Percentiles rank a stretch among this genome's conserved stretches.
Evolutionary conservation across 148 eudicot species (phyloP).

Genomic region (Oxyria digyna): DNA sequence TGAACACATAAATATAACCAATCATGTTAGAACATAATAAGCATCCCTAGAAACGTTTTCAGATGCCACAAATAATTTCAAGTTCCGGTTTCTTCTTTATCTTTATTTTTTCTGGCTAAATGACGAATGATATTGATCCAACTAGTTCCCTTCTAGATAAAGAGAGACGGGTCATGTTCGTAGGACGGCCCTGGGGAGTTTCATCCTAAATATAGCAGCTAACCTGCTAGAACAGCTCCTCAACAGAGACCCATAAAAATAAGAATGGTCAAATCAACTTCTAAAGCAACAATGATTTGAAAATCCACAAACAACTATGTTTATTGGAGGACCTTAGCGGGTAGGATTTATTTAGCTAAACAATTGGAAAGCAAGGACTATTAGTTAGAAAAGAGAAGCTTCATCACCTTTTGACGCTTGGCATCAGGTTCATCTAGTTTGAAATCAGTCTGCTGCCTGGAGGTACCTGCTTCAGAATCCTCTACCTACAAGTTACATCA

Average conservation of each 20-base stretch:
- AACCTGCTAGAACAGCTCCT: background rate
- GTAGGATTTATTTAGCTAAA: background rate
- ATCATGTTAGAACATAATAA: background rate
- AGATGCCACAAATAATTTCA: background rate
- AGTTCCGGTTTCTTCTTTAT: background rate
- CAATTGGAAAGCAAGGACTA: background rate
- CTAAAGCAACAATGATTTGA: background rate
- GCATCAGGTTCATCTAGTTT: constrained; percentile 18
- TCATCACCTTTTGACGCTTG: constrained; percentile 34
- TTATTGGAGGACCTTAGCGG: background rate
- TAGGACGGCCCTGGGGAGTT: background rate
- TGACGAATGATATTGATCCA: background rate
- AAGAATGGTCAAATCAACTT: background rate
- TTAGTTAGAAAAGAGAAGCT: background rate
- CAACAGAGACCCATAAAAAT: background rate
- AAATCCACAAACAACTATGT: background rate
- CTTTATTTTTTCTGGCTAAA: background rate
- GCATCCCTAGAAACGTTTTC: background rate
- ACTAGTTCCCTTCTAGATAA: background rate
- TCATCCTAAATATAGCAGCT: background rate
- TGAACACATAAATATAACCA: background rate
- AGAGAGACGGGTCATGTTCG: background rate
- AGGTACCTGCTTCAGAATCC: constrained; percentile 19
- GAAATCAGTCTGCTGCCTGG: constrained; percentile 15
- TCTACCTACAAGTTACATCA: constrained; percentile 16